Evolutionary conservation across 768 basidiomycete species (phyloP), one percentile per base, ranked within the genome.

Genomic region (Rhodosporidiobolus sp.): DNA sequence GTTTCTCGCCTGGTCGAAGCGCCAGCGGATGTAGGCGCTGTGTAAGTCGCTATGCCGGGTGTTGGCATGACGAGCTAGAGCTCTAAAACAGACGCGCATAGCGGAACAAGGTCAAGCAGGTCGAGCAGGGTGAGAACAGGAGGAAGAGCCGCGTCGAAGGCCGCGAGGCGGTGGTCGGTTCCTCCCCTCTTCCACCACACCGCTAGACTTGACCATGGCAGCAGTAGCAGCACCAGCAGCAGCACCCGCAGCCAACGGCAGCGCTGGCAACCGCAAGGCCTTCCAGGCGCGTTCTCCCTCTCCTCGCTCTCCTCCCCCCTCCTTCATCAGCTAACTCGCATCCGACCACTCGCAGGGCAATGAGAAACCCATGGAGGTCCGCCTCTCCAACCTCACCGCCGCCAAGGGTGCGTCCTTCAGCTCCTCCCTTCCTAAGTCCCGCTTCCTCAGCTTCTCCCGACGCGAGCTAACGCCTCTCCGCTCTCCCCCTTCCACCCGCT

Each of bases 311-410:
- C 17, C 35, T 9, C 60, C 16, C 11, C 43, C 10, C 49, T 2
- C 48, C 14, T n/a, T 1, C 8, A 24, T 17, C 32, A 22, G 24
- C 38, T 12, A 26, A 28, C 57, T 3, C 1, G 20, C 9, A 20
- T 24, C 10, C 24, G 32, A 32, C 17, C 32, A 11, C 22, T 8
- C 17, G 26, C 71, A 78, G 77, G 74, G 77, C 74, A 75, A 96
- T 92, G 91, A 93, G 74, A 98, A 99, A 83, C 94, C 94, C 26
- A 97, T 94, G 89, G 95, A 99, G 82, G 88, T 98, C 76, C 89
- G 95, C 75, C 83, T 94, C 82, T 95, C 93, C 62, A 99, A 98
- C 82, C 88, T 99, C 91, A 89, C 94, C 73, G 95, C 95, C 54
- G 95, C 95, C 34, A 98, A 98, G 75, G 80, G 82, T 82, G 26